Percentiles rank a stretch among this genome's conserved stretches.
Evolutionary conservation across 1,139 yeast genomes (phyloP).

Genomic region (Candida sp.): DNA sequence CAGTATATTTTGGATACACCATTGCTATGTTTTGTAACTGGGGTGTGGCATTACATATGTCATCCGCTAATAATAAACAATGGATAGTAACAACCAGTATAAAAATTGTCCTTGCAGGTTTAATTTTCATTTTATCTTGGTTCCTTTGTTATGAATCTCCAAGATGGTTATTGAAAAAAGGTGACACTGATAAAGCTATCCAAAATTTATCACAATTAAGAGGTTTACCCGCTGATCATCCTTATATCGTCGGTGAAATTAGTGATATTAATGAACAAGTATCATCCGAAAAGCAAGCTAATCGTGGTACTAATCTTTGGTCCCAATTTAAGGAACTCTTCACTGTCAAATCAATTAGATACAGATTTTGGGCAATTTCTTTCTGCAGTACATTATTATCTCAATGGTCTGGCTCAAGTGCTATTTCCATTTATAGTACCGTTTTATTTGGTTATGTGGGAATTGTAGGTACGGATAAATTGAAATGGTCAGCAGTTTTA

Average conservation of each 20-base stretch:
- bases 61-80: constrained; percentile 24
- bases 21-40: constrained; percentile 48
- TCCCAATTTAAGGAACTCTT: constrained; percentile 28
- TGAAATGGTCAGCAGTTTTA: constrained; percentile 40
- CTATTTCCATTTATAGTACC: constrained; percentile 54
- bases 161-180: constrained; percentile 35
- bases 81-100: constrained; percentile 37
- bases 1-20: constrained; percentile 54
- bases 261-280: constrained; percentile 41
- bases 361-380: constrained; percentile 38
- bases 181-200: constrained; percentile 26
- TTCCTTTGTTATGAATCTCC: constrained; percentile 37
- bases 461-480: constrained; percentile 20
- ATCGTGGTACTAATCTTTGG: constrained; percentile 19
- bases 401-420: constrained; percentile 59
- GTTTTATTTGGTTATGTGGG: constrained; percentile 49
- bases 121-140: constrained; percentile 33
- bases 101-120: constrained; percentile 41
- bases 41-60: constrained; percentile 34
- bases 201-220: constrained; percentile 39
- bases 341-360: constrained; percentile 27
- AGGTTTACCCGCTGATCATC: constrained; percentile 42
- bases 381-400: constrained; percentile 44
- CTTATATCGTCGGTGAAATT: constrained; percentile 45
- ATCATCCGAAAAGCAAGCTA: constrained; percentile 27